Conservation (phyloP, 1,139 yeast genomes). For the Geotrichum cucujoidarum region DNA sequence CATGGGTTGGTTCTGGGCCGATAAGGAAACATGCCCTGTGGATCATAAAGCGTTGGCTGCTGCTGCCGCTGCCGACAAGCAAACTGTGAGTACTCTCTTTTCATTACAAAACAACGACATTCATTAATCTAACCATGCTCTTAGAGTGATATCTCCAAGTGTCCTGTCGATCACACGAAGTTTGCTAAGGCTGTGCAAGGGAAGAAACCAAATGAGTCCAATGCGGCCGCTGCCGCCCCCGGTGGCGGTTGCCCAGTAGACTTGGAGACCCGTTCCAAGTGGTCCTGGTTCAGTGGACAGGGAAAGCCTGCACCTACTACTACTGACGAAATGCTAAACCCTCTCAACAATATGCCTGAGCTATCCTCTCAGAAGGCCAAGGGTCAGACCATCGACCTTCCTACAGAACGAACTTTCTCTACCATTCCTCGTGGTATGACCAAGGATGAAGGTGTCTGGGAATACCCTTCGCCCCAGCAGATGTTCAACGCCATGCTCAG, state of each 20-base stretch:
- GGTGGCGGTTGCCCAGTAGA: conserved; percentile 36
- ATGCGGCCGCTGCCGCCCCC: conserved; percentile 10
- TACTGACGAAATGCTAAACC: conserved; percentile 43
- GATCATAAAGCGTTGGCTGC: conserved; percentile 5
- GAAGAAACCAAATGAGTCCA: conserved; percentile 1
- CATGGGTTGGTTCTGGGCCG: conserved; percentile 20
- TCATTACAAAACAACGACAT: background rate
- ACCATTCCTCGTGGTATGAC: conserved; percentile 79
- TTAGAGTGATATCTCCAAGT: conserved; percentile 28
- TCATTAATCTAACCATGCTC: background rate
- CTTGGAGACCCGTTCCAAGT: conserved; percentile 26
- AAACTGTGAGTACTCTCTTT: background rate
- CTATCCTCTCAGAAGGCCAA: conserved; percentile 65
- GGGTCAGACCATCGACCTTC: conserved; percentile 71
- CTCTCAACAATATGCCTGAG: conserved; percentile 86
- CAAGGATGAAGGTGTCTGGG: conserved; percentile 79
- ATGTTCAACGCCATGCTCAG: conserved; percentile 97
- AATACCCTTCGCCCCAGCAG: conserved; percentile 97
- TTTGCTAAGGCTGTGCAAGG: conserved; percentile 21
- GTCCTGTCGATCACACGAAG: conserved; percentile 45
- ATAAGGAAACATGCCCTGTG: conserved; percentile 10
- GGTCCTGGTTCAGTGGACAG: conserved; percentile 21
- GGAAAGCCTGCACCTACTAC: conserved; percentile 32
- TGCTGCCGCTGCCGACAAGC: background rate
- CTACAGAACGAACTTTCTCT: conserved; percentile 79